These are phyloP conservation scores for Russula sp. DNA, from an alignment of 768 basidiomycete species.

Conservation along the genomic window DNA sequence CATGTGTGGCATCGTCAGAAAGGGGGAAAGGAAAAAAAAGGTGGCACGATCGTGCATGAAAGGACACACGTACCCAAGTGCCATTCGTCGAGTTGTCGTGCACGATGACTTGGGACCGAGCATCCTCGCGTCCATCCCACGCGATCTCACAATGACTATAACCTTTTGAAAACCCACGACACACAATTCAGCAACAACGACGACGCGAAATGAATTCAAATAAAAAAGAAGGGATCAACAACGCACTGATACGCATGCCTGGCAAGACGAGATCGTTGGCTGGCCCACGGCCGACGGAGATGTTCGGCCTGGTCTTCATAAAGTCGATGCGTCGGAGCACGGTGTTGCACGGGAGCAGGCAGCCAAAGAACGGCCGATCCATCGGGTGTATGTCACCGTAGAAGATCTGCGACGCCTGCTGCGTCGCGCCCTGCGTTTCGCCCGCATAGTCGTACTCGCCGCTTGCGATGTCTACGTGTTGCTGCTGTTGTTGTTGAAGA, in stretches of 20 bases:
- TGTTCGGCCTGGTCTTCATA: slow-evolving; percentile 1
- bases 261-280: slow-evolving; percentile 49
- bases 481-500: not conserved
- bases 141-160: slow-evolving; percentile 50
- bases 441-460: slow-evolving; percentile 3
- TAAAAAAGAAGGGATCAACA: slow-evolving; percentile 12
- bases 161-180: no score
- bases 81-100: slow-evolving; percentile 64
- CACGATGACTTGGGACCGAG: slow-evolving; percentile 40
- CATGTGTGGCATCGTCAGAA: not conserved
- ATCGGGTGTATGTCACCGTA: slow-evolving; percentile 1
- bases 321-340: slow-evolving; percentile 16
- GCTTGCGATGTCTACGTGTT: no score
- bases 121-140: slow-evolving; percentile 49
- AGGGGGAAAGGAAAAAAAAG: not conserved
- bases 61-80: slow-evolving; percentile 46
- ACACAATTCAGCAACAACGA: slow-evolving; percentile 22
- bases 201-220: slow-evolving; percentile 7
- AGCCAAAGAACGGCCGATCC: slow-evolving; percentile 16
- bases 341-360: slow-evolving; percentile 10
- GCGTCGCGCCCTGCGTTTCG: slow-evolving; percentile 18
- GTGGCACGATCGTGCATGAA: not conserved
- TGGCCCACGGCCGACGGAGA: slow-evolving; percentile 14
- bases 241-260: slow-evolving; percentile 70
- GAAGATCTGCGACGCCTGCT: slow-evolving; percentile 14